Evolutionary conservation across 108 stramenopile genomes (phyloP), one percentile per base, ranked within the genome.

Genomic region (Fistulifera pelliculosa): DNA sequence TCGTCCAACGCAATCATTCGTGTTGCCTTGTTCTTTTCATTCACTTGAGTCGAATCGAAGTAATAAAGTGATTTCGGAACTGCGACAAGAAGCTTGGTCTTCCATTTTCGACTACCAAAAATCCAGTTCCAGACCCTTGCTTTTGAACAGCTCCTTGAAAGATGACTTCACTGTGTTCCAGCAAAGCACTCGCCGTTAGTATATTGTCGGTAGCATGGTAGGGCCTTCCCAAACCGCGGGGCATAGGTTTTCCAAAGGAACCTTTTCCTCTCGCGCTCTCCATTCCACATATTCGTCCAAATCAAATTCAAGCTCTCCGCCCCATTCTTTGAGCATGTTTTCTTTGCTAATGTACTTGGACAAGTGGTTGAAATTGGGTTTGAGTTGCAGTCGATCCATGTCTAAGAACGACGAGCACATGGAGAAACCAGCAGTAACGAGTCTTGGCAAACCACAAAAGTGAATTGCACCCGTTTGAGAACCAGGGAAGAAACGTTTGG

Each of bases 251-350:
- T 17, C 17, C 7, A 45, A 11, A 5, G 44, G 44, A 5, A 45
- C 21, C 2, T 21, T 21, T 11, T 45, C 44, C 11, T 45, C 19
- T 11, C 21, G 31, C 7, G 44, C 44, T 21, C 44, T 45, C 44
- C 44, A 45, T 45, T 45, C 44, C 19, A 45, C 44, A 21, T 45
- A 45, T 45, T 45, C 44, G 21, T 45, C 44, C 21, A 45, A 21
- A 45, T 45, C 44, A 21, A 45, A 45, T 11, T 45, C 19, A 21
- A 45, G 21, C 5, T 3, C 11, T 45, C 44, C 44, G 3, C 19
- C 44, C 44, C 44, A 45, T 45, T 45, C 44, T 45, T 17, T 17
- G 7, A 45, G 21, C 21, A 45, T 45, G 11, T 17, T 21, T 11
- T 45, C 44, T 45, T 17, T 17, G 21, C 21, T 21, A 21, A 45